Evolutionary conservation across 2,329 filamentous ascomycete genomes (phyloP), one percentile per base, ranked within the genome.

Genomic region (Tricladium varicosporioides): DNA sequence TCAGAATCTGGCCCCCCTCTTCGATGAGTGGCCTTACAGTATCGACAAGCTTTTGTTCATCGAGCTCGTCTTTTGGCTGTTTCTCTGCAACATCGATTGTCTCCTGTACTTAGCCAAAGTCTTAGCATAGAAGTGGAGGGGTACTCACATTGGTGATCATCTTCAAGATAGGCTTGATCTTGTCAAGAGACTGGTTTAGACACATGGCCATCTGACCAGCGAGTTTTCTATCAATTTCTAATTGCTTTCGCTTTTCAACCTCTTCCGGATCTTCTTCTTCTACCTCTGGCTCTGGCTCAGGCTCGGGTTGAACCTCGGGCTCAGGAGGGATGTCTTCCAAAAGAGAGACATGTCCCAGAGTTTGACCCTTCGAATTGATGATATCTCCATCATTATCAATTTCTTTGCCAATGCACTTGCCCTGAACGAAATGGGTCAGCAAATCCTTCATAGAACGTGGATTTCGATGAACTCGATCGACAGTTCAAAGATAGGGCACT

Each of bases 1-100:
- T 86, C 13, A 97, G 80, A 69, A 95, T 91, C 63, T 85, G 86
- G 53, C 85, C 83, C 48, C 87, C 92, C 72, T 96, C 89, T 72
- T 96, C 92, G 68, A 97, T 91, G 13, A 96, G 80, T 1, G 92
- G 92, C 73, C 88, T 90, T 67, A 96, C 91, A 57, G 92, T 82
- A 71, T 89, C 85, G 68, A 97, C 92, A 5, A 96, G 84, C 65
- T 89, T 83, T 69, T 97, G 91, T 71, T 97, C 92, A 68, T 97
- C 91, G 19, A 93, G 86, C 66, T 96, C 91, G 4, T 95, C 90
- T 73, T 91, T 88, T 45, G 89, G 87, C 27, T 88, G 90, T 63
- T 85, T 83, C 72, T 96, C 90, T 27, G 89, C 91, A 54, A 80
- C 80, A 66, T 96, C 89, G 67, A 96, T 89, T 75, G 87, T 82